Evolutionary conservation across 495 filamentous ascomycete genomes (phyloP).

Genomic region (Sordaria brevicollis): DNA sequence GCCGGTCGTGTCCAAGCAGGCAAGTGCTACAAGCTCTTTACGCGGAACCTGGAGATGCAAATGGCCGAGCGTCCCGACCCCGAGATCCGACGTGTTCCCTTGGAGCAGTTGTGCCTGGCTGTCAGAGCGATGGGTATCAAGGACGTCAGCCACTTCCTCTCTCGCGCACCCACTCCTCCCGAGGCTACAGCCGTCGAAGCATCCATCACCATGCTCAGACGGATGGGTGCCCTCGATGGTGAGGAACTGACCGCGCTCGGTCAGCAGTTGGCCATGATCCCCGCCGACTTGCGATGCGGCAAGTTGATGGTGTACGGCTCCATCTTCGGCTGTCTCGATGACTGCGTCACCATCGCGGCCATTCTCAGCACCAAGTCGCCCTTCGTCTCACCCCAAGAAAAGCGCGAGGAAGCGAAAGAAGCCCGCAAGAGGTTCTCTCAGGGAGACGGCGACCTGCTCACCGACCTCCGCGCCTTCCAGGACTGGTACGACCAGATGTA

Average conservation of each 20-base stretch:
- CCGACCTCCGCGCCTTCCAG: slow-evolving; percentile 74
- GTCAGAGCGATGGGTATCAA: slow-evolving; percentile 88
- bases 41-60: slow-evolving; percentile 65
- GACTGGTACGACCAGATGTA: slow-evolving; percentile 60
- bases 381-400: slow-evolving; percentile 71
- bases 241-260: slow-evolving; percentile 82
- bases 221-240: slow-evolving; percentile 82
- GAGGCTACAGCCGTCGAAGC: slow-evolving; percentile 75
- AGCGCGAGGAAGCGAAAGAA: slow-evolving; percentile 72
- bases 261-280: slow-evolving; percentile 84
- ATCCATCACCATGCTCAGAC: slow-evolving; percentile 62
- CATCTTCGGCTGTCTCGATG: slow-evolving; percentile 83
- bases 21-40: slow-evolving; percentile 92
- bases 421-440: slow-evolving; percentile 61
- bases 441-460: slow-evolving; percentile 77
- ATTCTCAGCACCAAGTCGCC: slow-evolving; percentile 79
- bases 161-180: slow-evolving; percentile 79
- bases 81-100: slow-evolving; percentile 82
- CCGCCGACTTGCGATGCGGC: slow-evolving; percentile 82
- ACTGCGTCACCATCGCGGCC: slow-evolving; percentile 79
- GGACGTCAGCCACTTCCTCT: slow-evolving; percentile 71
- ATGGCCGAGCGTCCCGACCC: slow-evolving; percentile 90
- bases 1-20: slow-evolving; percentile 87
- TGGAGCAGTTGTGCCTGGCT: slow-evolving; percentile 89
- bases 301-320: slow-evolving; percentile 95